Evolutionary conservation across 192 early-diverging fungal genomes (phyloP).

Genomic region (Entomortierella lignicola): DNA sequence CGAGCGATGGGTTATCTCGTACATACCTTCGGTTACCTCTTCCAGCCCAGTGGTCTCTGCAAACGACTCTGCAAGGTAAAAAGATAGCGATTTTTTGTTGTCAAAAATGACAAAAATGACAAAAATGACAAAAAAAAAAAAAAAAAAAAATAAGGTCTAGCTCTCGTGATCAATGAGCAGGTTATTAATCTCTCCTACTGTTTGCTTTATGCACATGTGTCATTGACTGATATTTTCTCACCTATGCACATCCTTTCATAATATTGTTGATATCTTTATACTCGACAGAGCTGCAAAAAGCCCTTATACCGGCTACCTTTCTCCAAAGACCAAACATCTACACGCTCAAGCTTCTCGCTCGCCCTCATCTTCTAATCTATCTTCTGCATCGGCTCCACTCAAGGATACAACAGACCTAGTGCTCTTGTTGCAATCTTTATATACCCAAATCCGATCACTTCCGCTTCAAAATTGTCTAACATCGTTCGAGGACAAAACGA

Average conservation of each 20-base stretch:
- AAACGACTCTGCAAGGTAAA: slow-evolving; percentile 26
- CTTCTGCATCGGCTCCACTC: slow-evolving; percentile 8
- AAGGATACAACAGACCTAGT: slow-evolving; percentile 54
- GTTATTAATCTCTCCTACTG: slow-evolving; percentile 2
- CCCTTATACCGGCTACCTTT: slow-evolving; percentile 13
- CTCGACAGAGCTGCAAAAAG: slow-evolving; percentile 10
- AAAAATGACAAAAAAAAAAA: not conserved
- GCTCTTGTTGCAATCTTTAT: slow-evolving; percentile 54
- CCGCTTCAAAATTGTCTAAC: slow-evolving; percentile 52
- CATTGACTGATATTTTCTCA: not conserved
- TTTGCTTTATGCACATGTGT: not conserved
- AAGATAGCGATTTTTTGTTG: not conserved
- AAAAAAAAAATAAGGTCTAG: not conserved
- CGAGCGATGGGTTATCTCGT: slow-evolving; percentile 52
- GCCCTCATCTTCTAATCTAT: not conserved
- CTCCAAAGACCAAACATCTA: slow-evolving; percentile 28
- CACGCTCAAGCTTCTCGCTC: slow-evolving; percentile 7
- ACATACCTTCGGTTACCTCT: slow-evolving; percentile 15
- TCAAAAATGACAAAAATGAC: not conserved
- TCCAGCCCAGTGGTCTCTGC: slow-evolving; percentile 1
- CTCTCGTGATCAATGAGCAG: slow-evolving; percentile 4
- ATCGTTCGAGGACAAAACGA: slow-evolving; percentile 36
- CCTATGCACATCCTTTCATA: not conserved
- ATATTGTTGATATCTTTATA: not conserved
- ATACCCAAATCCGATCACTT: slow-evolving; percentile 51